Evolutionary conservation across 208 protist genomes (phyloP).

Genomic region (Polymyxa betae): DNA sequence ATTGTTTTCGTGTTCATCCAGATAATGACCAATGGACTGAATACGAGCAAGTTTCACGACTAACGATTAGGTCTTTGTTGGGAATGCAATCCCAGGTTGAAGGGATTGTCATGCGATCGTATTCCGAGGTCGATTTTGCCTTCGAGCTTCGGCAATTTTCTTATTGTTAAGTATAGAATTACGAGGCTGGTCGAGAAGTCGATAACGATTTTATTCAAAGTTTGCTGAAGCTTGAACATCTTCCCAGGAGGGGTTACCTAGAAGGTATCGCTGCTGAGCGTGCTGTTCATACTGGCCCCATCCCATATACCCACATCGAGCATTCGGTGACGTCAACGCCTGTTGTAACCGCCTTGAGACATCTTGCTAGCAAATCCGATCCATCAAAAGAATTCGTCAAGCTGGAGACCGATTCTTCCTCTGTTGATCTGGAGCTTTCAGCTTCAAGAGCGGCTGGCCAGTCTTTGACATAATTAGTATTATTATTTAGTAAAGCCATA

Average conservation of each 20-base stretch:
- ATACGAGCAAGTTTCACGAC: conserved; percentile 48
- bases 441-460: too few relatives aligned
- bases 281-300: neutral
- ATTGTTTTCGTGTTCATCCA: conserved; percentile 26
- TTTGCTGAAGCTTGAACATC: neutral
- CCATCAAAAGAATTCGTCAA: too few relatives aligned
- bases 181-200: neutral
- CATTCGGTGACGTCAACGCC: neutral
- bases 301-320: conserved; percentile 10
- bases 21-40: conserved; percentile 48
- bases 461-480: neutral
- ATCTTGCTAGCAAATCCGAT: neutral
- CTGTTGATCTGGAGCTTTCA: too few relatives aligned
- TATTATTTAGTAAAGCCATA: neutral
- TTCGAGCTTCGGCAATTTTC: neutral
- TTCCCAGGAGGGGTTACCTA: neutral
- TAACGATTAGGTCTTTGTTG: conserved; percentile 18
- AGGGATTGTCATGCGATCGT: conserved; percentile 35
- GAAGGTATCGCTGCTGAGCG: neutral
- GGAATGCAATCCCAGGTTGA: conserved; percentile 47
- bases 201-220: conserved; percentile 43
- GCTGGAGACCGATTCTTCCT: too few relatives aligned
- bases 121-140: conserved; percentile 1
- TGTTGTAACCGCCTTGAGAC: neutral
- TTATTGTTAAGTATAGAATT: neutral